These are phyloP conservation scores for Aspergillus ibericus DNA, from an alignment of 2,329 filamentous ascomycete genomes.

Conservation along the genomic window DNA sequence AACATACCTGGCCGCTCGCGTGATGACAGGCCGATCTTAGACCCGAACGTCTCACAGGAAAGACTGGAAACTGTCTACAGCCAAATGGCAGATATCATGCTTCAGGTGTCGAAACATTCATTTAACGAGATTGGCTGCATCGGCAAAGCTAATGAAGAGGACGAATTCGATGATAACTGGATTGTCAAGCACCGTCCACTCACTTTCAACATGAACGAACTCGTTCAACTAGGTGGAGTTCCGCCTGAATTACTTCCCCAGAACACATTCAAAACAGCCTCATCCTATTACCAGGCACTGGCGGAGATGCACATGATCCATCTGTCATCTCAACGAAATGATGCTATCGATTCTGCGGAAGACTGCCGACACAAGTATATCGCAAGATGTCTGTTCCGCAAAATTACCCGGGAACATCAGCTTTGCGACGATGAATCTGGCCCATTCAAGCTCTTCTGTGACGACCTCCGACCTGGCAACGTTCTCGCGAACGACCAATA, in stretches of 20 bases:
- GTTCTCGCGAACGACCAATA: constrained; percentile 23
- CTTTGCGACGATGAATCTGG: not conserved
- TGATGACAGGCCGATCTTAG: constrained; percentile 8
- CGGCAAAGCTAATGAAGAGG: constrained; percentile 22
- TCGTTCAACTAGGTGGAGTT: constrained; percentile 34
- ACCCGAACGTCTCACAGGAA: constrained; percentile 9
- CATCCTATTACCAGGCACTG: not conserved
- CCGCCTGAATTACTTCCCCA: constrained; percentile 30
- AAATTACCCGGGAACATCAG: not conserved
- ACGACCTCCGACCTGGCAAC: constrained; percentile 29
- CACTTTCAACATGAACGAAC: constrained; percentile 46
- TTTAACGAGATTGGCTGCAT: constrained; percentile 40
- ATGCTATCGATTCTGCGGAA: not conserved
- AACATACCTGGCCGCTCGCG: not conserved
- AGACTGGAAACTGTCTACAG: constrained; percentile 12
- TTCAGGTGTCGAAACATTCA: constrained; percentile 33
- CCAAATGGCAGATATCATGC: constrained; percentile 26
- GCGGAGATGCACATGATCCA: constrained; percentile 5
- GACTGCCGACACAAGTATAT: constrained; percentile 5
- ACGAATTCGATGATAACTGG: constrained; percentile 26
- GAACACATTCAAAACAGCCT: not conserved
- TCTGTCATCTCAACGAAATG: constrained; percentile 1
- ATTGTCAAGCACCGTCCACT: constrained; percentile 35
- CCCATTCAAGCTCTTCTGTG: constrained; percentile 25
- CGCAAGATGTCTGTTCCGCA: not conserved